Conservation (phyloP, 352 stramenopile species). For the Globisporangium echinulatum region DNA sequence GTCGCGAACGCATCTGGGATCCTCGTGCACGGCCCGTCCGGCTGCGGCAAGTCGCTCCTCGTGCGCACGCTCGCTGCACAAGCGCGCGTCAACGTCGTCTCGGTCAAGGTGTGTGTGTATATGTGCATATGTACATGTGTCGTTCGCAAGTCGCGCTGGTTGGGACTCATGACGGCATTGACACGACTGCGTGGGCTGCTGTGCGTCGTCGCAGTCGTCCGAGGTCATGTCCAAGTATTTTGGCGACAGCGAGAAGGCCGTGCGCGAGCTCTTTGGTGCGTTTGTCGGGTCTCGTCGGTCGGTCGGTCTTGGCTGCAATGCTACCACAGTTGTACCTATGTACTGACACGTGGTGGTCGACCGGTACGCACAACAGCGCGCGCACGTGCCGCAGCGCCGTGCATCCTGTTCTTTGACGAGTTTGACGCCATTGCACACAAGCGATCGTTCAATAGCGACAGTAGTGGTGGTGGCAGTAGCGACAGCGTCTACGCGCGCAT, state of each 20-base stretch:
- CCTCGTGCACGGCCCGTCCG: conserved; percentile 71
- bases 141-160: too few species aligned
- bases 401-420: conserved; percentile 83
- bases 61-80: conserved; percentile 56
- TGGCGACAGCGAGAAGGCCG: conserved; percentile 75
- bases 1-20: conserved; percentile 65
- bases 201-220: conserved; percentile 38
- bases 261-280: conserved; percentile 76
- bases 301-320: background rate
- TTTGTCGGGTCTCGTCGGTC: background rate
- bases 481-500: conserved; percentile 73
- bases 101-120: conserved; percentile 50
- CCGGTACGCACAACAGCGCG: conserved; percentile 27
- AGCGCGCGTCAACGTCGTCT: conserved; percentile 71
- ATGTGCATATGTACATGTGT: background rate
- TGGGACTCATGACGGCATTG: too few species aligned
- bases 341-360: too few species aligned
- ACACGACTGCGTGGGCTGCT: too few species aligned
- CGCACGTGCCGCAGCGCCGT: conserved; percentile 61
- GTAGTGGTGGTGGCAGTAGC: conserved; percentile 24
- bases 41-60: conserved; percentile 79
- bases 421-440: conserved; percentile 81
- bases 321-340: background rate
- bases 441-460: conserved; percentile 49
- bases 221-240: conserved; percentile 87